Evolutionary conservation across 2,329 filamentous ascomycete species (phyloP).

Genomic region (Plenodomus biglobosus): DNA sequence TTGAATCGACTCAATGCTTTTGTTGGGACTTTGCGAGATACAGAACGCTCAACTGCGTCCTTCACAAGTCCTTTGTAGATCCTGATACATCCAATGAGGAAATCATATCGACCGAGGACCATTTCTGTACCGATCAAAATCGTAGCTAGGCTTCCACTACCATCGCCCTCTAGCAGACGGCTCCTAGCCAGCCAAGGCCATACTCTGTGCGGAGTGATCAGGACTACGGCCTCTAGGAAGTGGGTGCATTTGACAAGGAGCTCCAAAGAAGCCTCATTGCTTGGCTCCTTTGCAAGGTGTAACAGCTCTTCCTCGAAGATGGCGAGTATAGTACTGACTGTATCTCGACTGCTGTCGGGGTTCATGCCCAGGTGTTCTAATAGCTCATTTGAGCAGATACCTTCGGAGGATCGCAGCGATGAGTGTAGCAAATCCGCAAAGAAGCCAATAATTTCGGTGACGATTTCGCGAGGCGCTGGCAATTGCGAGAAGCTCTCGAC

Average conservation of each 20-base stretch:
- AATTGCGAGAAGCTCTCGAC: slow-evolving; percentile 51
- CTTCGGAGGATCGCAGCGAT: slow-evolving; percentile 34
- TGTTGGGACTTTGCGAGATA: slow-evolving; percentile 63
- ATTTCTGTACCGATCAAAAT: slow-evolving; percentile 84
- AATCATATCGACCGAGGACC: slow-evolving; percentile 71
- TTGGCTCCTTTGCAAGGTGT: slow-evolving; percentile 54
- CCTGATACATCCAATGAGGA: slow-evolving; percentile 71
- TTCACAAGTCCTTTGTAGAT: slow-evolving; percentile 76
- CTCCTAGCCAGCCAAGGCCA: slow-evolving; percentile 89
- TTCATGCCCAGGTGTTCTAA: slow-evolving; percentile 38
- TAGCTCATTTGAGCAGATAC: slow-evolving; percentile 32
- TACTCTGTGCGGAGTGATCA: slow-evolving; percentile 74
- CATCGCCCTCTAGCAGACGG: slow-evolving; percentile 74
- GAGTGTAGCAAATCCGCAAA: slow-evolving; percentile 67
- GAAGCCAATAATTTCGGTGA: slow-evolving; percentile 72
- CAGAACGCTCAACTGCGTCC: slow-evolving; percentile 69
- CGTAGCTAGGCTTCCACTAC: slow-evolving; percentile 72
- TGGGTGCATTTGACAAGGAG: slow-evolving; percentile 75
- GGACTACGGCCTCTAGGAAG: slow-evolving; percentile 73
- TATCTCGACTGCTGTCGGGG: slow-evolving; percentile 63
- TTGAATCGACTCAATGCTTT: slow-evolving; percentile 55
- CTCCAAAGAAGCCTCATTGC: slow-evolving; percentile 63
- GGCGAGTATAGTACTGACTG: slow-evolving; percentile 79
- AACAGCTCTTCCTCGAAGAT: slow-evolving; percentile 73
- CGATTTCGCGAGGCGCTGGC: slow-evolving; percentile 60